Conservation (phyloP, 768 basidiomycete species). For the Tylopilus rubrobrunneus region DNA sequence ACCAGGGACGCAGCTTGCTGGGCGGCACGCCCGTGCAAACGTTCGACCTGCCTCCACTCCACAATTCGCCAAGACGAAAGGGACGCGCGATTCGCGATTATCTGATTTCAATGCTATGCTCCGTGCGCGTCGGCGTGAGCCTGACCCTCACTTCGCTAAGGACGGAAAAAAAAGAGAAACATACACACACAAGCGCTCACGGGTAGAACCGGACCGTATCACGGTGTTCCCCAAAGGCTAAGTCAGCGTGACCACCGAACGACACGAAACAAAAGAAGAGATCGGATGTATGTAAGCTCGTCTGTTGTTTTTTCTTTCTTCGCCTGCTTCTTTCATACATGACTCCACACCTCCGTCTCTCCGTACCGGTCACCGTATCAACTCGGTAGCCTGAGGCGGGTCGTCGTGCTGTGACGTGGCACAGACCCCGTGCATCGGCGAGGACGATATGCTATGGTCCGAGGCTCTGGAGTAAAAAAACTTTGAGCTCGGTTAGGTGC, state of each 20-base stretch:
- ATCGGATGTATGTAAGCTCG: not conserved
- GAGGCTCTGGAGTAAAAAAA: not conserved
- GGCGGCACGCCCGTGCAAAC: not conserved
- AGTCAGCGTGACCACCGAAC: not conserved
- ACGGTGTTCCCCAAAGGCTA: not conserved
- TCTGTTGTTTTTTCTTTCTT: not conserved
- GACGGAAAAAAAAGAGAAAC: not conserved
- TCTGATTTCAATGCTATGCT: no score
- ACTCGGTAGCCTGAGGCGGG: slow-evolving; percentile 6
- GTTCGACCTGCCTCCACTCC: not conserved
- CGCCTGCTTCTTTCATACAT: not conserved
- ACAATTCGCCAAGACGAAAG: not conserved
- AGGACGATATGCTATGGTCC: not conserved
- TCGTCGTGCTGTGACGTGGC: slow-evolving; percentile 17
- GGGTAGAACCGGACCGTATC: slow-evolving; percentile 9
- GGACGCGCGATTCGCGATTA: not conserved
- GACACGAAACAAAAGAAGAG: no score
- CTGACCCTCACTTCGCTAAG: slow-evolving; percentile 20
- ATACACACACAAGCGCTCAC: not conserved
- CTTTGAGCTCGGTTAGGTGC: slow-evolving; percentile 11
- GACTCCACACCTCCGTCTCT: slow-evolving; percentile 8
- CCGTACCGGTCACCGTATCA: slow-evolving; percentile 19
- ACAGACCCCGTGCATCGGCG: slow-evolving; percentile 11
- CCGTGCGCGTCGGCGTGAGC: slow-evolving; percentile 14
- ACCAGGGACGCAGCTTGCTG: not conserved